phyloP scores from a whole-genome alignment of 225 moss, liverwort and hornwort genomes.

The Physcomitrellopsis africana region DNA sequence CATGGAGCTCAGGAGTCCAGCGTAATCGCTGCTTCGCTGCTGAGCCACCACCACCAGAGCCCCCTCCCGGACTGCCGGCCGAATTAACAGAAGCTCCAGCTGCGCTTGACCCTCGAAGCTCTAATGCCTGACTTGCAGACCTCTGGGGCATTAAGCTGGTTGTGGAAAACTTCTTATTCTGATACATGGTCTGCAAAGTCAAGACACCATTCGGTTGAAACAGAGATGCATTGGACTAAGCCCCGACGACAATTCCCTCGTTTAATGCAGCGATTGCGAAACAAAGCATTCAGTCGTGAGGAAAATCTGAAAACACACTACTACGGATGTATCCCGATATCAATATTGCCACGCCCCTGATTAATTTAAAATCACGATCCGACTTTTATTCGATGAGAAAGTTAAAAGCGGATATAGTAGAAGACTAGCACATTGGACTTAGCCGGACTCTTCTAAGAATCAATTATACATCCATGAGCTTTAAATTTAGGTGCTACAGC shows the following conservation, averaged over 20 bases:
- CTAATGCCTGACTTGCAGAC: slow-evolving; percentile 54
- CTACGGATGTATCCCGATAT: background rate
- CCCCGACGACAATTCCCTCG: background rate
- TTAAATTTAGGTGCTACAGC: background rate
- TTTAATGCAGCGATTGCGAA: background rate
- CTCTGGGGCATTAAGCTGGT: slow-evolving; percentile 65
- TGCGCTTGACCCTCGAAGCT: slow-evolving; percentile 60
- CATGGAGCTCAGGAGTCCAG: slow-evolving; percentile 88
- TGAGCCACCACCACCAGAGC: slow-evolving; percentile 65
- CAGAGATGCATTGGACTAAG: background rate
- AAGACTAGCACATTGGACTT: slow-evolving; percentile 2
- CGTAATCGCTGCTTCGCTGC: slow-evolving; percentile 79
- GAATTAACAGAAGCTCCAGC: slow-evolving; percentile 72
- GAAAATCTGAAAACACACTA: background rate
- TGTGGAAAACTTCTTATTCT: slow-evolving; percentile 65
- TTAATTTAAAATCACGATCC: background rate
- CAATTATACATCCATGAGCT: background rate
- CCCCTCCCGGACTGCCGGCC: slow-evolving; percentile 69
- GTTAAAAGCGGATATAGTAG: background rate
- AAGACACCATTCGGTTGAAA: slow-evolving; percentile 7
- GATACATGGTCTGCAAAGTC: slow-evolving; percentile 61
- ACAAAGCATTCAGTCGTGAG: background rate
- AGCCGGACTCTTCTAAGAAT: background rate
- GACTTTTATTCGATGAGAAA: background rate
- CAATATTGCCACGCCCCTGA: background rate